These are phyloP conservation scores for Vitis riparia DNA, from an alignment of 164 flowering plant genomes.

Conservation along the genomic window DNA sequence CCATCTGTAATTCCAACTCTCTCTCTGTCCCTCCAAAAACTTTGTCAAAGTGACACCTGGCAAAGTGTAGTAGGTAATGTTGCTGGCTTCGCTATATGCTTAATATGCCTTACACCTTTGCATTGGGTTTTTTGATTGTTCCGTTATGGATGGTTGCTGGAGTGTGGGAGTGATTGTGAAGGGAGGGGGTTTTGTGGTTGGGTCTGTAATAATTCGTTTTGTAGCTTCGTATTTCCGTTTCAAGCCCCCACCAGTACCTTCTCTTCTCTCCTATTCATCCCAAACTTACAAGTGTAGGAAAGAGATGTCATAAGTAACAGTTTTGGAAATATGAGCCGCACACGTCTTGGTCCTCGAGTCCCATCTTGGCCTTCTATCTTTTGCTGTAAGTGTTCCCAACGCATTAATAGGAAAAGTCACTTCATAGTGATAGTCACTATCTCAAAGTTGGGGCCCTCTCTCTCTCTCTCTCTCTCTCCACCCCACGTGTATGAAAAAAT, in stretches of 20 bases:
- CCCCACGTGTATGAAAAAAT: too few relatives aligned
- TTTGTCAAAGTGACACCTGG: slow-evolving; percentile 22
- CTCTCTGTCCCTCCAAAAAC: not conserved
- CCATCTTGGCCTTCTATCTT: slow-evolving; percentile 1
- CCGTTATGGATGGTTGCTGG: slow-evolving; percentile 2
- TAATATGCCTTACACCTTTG: slow-evolving; percentile 9
- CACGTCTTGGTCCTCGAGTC: slow-evolving; percentile 2
- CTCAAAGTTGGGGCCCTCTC: not conserved
- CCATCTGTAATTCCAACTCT: slow-evolving; percentile 13
- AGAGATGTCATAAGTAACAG: not conserved
- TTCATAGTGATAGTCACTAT: slow-evolving; percentile 2
- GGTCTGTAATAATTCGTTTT: not conserved
- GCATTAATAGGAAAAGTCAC: not conserved
- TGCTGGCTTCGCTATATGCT: slow-evolving; percentile 1
- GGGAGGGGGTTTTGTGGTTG: not conserved
- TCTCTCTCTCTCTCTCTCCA: not conserved
- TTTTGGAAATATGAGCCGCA: not conserved
- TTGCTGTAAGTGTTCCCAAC: not conserved
- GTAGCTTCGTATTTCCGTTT: not conserved
- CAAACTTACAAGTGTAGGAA: slow-evolving; percentile 3
- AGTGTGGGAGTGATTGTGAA: not conserved
- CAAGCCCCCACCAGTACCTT: not conserved
- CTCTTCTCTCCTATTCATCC: not conserved
- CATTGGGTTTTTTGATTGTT: not conserved
- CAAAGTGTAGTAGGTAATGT: slow-evolving; percentile 4